Conservation (phyloP, 2,329 filamentous ascomycete species). For the Bimuria novae-zelandiae region DNA sequence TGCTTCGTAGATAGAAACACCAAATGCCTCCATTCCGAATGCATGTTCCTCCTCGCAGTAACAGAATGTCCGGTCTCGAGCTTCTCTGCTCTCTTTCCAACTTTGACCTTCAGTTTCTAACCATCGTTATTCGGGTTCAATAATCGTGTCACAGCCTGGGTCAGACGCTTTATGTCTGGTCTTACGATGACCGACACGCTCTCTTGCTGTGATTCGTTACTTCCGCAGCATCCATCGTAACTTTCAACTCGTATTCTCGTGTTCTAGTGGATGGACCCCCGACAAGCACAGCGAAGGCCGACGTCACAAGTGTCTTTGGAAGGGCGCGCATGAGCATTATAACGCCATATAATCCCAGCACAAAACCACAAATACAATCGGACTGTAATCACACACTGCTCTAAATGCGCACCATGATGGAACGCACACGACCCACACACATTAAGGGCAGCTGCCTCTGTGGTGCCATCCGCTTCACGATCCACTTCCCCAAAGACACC, state of each 20-base stretch:
- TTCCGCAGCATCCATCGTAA: not conserved
- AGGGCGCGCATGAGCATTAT: not conserved
- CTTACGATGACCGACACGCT: not conserved
- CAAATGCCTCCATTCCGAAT: too few relatives aligned
- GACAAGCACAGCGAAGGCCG: not conserved
- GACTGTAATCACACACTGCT: not conserved
- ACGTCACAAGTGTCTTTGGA: not conserved
- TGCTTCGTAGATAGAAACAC: too few relatives aligned
- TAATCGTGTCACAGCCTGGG: too few relatives aligned
- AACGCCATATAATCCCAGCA: not conserved
- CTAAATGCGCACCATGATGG: not conserved
- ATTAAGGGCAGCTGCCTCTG: conserved; percentile 33
- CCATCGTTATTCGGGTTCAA: too few relatives aligned
- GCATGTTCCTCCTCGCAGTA: too few relatives aligned
- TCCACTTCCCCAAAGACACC: conserved; percentile 21
- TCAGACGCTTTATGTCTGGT: too few relatives aligned
- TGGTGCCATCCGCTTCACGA: conserved; percentile 27
- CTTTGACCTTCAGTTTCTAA: too few relatives aligned
- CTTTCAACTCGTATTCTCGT: not conserved
- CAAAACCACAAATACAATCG: not conserved
- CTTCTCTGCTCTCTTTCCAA: too few relatives aligned
- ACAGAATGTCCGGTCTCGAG: too few relatives aligned
- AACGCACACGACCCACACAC: conserved; percentile 15
- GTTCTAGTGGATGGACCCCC: not conserved
- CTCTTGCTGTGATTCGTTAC: not conserved